Base-by-base conservation (phyloP, 257 asterid genomes). In the Craterostigma plantagineum region DNA sequence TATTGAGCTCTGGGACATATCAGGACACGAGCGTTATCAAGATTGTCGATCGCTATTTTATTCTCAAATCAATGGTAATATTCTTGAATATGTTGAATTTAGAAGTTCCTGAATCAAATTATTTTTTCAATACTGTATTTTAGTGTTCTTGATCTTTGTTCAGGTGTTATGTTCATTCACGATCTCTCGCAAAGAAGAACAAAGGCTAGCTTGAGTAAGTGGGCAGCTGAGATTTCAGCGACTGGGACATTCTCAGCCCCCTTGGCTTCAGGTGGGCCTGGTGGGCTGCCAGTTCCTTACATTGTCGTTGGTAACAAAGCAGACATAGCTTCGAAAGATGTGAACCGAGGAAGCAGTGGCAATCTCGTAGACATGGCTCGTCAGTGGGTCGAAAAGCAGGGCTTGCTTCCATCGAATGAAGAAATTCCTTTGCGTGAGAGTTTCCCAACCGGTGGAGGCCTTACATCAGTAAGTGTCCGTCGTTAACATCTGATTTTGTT, bases 381-480 rank as follows among this genome's bases (percentile, higher is more conserved):
- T 15, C 95, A 70, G 17, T 83, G 95, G 98, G 98, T 77, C 39
- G 98, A 90, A 73, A 90, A 79, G 60, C 98, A 90, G 68, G 94
- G 98, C 35, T 64, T 83, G 45, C 93, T 90, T 61, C 77, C 95
- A 38, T 62, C 92, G 34, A 79, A 75, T 30, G 95, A 90, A 64
- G 98, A 90, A 56, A 67, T 83, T 56, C 95, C 93, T 0, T 48
- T 90, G 57, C 69, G 77, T 4, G 95, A 77, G 70, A 83, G 81
- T 63, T 90, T 90, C 58, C 83, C 98, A 33, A 70, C 73, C 30
- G 64, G 71, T 45, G 92, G 93, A 55, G 83, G 95, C 58, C 83
- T 79, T 55, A 13, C 75, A 4, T 83, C 95, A 35, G 98, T 87
- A 77, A 68, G 86, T 81, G 56, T 23, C 30, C 6, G 6, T 23